Conservation (phyloP, 2,329 filamentous ascomycete species). For the Pseudogymnoascus sp. region DNA sequence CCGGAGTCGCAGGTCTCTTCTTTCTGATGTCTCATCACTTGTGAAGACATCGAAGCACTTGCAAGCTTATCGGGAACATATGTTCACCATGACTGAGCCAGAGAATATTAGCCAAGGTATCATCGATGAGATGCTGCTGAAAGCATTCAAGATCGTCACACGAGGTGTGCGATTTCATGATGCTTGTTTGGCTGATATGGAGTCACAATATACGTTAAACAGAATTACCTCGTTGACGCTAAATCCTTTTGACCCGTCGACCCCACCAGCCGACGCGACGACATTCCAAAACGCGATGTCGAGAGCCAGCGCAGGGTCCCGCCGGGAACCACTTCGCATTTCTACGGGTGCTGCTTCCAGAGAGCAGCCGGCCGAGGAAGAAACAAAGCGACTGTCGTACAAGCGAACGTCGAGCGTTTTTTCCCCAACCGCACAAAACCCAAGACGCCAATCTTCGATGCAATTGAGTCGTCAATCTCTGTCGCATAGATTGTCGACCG, state of each 20-base stretch:
- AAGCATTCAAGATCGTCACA: slow-evolving; percentile 89
- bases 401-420: slow-evolving; percentile 22
- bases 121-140: slow-evolving; percentile 86
- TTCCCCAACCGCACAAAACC: slow-evolving; percentile 18
- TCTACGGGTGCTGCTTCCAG: slow-evolving; percentile 23
- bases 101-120: slow-evolving; percentile 60
- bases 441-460: slow-evolving; percentile 18
- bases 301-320: slow-evolving; percentile 29
- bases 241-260: slow-evolving; percentile 54
- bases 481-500: slow-evolving; percentile 65
- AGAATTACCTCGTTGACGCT: slow-evolving; percentile 52
- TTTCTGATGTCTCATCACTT: slow-evolving; percentile 81
- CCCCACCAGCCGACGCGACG: slow-evolving; percentile 52
- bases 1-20: slow-evolving; percentile 72
- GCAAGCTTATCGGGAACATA: slow-evolving; percentile 45
- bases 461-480: slow-evolving; percentile 25
- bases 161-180: slow-evolving; percentile 86
- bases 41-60: slow-evolving; percentile 84
- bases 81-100: slow-evolving; percentile 42
- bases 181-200: slow-evolving; percentile 61
- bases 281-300: slow-evolving; percentile 41
- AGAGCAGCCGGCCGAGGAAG: slow-evolving; percentile 21
- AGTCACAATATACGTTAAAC: slow-evolving; percentile 41
- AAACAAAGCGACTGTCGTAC: slow-evolving; percentile 24
- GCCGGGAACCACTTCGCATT: slow-evolving; percentile 25